Percentiles rank a stretch among this genome's conserved stretches.
Conservation (phyloP, 805 yeast species). For the Candida railenensis region DNA sequence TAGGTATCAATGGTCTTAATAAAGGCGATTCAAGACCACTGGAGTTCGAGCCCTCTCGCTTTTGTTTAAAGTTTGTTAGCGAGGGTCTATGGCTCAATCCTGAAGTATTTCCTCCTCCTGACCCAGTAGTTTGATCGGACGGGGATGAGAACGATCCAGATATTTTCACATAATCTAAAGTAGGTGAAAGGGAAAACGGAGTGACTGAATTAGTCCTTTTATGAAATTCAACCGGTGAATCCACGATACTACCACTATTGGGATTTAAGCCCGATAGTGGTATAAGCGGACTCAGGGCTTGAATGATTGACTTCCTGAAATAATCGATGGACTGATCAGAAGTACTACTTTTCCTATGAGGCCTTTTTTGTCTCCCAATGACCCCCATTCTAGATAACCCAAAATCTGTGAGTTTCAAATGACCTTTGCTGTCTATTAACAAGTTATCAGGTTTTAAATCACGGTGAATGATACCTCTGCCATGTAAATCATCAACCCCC, state of each 20-base stretch:
- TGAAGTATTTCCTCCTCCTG: background rate
- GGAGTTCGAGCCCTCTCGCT: background rate
- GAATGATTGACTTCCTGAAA: conserved; percentile 29
- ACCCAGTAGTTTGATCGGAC: conserved; percentile 6
- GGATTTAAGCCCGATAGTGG: conserved; percentile 12
- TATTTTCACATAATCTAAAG: conserved; percentile 25
- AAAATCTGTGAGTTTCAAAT: conserved; percentile 90
- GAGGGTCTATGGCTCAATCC: conserved; percentile 3
- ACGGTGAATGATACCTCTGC: conserved; percentile 86
- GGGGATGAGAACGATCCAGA: conserved; percentile 13
- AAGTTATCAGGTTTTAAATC: conserved; percentile 95
- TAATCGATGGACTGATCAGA: conserved; percentile 43
- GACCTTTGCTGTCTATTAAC: conserved; percentile 83
- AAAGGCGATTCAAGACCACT: conserved; percentile 49
- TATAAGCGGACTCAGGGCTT: conserved; percentile 25
- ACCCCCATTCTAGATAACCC: conserved; percentile 91
- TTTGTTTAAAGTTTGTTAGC: conserved; percentile 1
- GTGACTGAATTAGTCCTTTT: conserved; percentile 42
- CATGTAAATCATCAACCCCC: conserved; percentile 87
- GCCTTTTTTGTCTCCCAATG: conserved; percentile 67
- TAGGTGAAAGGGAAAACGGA: conserved; percentile 45
- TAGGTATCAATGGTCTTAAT: conserved; percentile 45
- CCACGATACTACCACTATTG: conserved; percentile 10
- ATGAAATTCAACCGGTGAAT: conserved; percentile 24
- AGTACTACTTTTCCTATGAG: conserved; percentile 41